A percentile compares a stretch with the other conserved stretches of the same genome.
Conservation (phyloP, 2,329 filamentous ascomycete species). For the Trichoderma endophyticum region DNA sequence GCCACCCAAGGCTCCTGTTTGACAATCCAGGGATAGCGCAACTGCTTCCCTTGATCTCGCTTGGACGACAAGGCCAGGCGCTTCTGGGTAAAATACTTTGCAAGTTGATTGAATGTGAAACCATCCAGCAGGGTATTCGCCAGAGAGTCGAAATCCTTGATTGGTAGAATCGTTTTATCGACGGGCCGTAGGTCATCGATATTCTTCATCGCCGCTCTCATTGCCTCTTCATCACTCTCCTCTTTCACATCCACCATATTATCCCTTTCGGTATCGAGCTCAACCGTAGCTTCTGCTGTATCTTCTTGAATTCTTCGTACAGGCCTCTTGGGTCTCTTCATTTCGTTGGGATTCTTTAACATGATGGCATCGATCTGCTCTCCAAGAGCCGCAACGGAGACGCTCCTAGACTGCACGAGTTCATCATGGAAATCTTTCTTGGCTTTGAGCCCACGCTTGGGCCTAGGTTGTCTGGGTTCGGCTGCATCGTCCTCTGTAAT, state of each 20-base stretch:
- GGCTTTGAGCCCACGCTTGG: neutral
- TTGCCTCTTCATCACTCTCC: conserved; percentile 24
- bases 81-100: conserved; percentile 37
- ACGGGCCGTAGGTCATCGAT: conserved; percentile 49
- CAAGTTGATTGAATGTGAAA: conserved; percentile 48
- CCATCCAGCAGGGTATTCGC: conserved; percentile 38
- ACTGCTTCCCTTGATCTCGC: neutral
- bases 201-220: conserved; percentile 41
- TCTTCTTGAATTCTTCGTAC: conserved; percentile 24
- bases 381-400: conserved; percentile 36
- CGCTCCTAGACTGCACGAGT: conserved; percentile 29
- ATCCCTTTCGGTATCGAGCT: conserved; percentile 32
- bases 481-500: neutral
- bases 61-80: neutral
- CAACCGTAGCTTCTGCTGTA: conserved; percentile 1
- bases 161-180: conserved; percentile 36
- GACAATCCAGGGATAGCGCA: conserved; percentile 42
- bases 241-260: conserved; percentile 29
- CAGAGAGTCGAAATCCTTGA: conserved; percentile 42
- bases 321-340: conserved; percentile 23
- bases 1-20: conserved; percentile 43
- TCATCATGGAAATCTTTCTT: conserved; percentile 24
- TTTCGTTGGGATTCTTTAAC: conserved; percentile 39
- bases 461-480: neutral
- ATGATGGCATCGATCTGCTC: conserved; percentile 45